Evolutionary conservation across 352 stramenopile genomes (phyloP), one percentile per base, ranked within the genome.

Genomic region (Pythium catenulatum): DNA sequence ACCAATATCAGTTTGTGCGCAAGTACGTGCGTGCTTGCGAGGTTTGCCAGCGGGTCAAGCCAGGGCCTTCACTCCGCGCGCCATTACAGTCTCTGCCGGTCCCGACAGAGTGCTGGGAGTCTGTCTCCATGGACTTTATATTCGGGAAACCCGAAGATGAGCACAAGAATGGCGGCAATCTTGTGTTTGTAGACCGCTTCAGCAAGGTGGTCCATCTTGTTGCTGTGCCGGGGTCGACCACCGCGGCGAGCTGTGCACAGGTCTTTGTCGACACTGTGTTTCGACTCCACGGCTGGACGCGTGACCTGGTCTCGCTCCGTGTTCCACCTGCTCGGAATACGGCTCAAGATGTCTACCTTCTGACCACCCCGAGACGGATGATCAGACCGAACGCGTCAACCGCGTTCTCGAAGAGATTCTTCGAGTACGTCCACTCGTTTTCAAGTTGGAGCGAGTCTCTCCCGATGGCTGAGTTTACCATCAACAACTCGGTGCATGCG

Each of bases 401-500:
- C 74, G 74, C 39, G 78, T 86, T 23, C 56, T 76, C 45, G 75
- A 84, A 41, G 73, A 82, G 54, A 77, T 86, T 46, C 54, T 76
- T 50, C 37, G 72, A 8, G 30, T 92, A 81, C 39, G 72, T 85
- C 14, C 52, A 30, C 21, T 43, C 61, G 19, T 85, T 78, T 1
- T 37, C 27, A n/a, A 36, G n/a, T 15, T 92, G 86, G 82, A 72
- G 52, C 6, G 23, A 52, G 3, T 41, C 25, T 21, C 43, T 92
- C 0, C 66, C 83, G 7, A 59, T 90, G 21, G 87, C 81, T 43
- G 72, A 90, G 45, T 90, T 91, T 50, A 87, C 72, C 8, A 90
- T 91, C 43, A 89, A 87, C 69, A 89, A 89, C 27, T 68, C 73
- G 21, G 81, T 88, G 41, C 79, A 88, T 39, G 82, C 61, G 17